Evolutionary conservation across 2,329 filamentous ascomycete genomes (phyloP), one percentile per base, ranked within the genome.

Genomic region (Dothidotthia symphoricarpi): DNA sequence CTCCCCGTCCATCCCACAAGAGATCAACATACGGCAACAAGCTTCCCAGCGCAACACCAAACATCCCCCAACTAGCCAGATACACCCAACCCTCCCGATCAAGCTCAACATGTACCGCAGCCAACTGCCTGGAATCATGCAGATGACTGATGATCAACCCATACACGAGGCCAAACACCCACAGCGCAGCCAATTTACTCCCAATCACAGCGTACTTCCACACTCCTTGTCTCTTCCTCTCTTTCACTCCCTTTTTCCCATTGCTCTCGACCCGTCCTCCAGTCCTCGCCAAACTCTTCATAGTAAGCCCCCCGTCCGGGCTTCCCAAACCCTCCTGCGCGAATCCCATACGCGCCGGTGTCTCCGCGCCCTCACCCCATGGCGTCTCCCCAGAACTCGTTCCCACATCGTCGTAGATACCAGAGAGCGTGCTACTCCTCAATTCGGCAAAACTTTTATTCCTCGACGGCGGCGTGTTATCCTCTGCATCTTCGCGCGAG

Each of bases 401-500:
- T 28, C 50, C 54, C n/a, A 55, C 53, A 36, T 62, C 63, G 31
- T 63, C 83, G 72, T 95, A 98, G 57, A 98, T 98, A 37, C 93
- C 91, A 53, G 85, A 86, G 4, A 98, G 78, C 0, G 93, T 95
- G 2, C 88, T 90, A 8, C 86, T 84, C 3, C 88, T 95, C 43
- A 98, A 76, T 63, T 96, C 95, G 59, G 89, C 73, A 40, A 88
- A 79, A 8, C 88, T 95, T 49, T 85, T 81, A 16, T 83, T 86
- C 41, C 87, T 81, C 59, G 28, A 73, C 34, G 76, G 66, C n/a
- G 49, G 51, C 24, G 46, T 46, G 3, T 53, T 49, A 8, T 47
- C 47, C 3, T 40, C 42, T 24, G 56, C 50, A 4, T 59, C 59
- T 33, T 51, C 43, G 33, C 53, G 48, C 12, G 53, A 47, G 32